Evolutionary conservation across 345 rosid species (phyloP), one percentile per base, ranked within the genome.

Genomic region (Salix udensis): DNA sequence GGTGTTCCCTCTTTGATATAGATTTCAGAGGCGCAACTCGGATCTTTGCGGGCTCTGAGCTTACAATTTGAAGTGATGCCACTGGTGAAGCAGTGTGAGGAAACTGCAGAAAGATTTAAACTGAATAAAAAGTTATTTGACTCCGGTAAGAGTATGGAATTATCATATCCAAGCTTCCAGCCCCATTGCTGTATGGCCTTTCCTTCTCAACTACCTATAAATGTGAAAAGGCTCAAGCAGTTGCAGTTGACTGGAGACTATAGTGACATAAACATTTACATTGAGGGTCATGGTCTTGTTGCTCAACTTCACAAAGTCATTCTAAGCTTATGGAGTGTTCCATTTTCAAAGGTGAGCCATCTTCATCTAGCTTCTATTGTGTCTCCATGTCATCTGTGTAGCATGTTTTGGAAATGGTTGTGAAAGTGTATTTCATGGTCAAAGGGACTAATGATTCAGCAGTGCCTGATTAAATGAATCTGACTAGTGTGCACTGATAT

Each of bases 261-360:
- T 76, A 83, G 93, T 78, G 95, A 94, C 80, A 65, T 90, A 42
- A 81, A 84, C 77, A 80, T 96, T 80, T 82, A 73, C 70, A 80
- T 91, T 46, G 95, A 89, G 62, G 88, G 90, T 71, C 84, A 86
- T 84, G 90, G 92, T 84, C 86, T 86, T 79, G 88, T 89, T 84
- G 85, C 87, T 36, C 87, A 34, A n/a, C 75, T 88, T 75, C 98
- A 96, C 82, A 94, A 86, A 86, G 76, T 94, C 79, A 84, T 96
- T 83, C 86, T 96, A 37, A 85, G 98, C 81, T 76, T 94, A 64
- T 92, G 97, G 96, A 96, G 99, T 82, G 79, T 85, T 46, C 93
- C 99, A 73, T 96, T 96, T 88, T 85, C 93, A 79, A 96, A 92
- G 93, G 99, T 94, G 80, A 85, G 86, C 52, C 23, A 18, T 64